Evolutionary conservation across 192 early-diverging fungal genomes (phyloP), one percentile per base, ranked within the genome.

Genomic region (Coemansia sp.): DNA sequence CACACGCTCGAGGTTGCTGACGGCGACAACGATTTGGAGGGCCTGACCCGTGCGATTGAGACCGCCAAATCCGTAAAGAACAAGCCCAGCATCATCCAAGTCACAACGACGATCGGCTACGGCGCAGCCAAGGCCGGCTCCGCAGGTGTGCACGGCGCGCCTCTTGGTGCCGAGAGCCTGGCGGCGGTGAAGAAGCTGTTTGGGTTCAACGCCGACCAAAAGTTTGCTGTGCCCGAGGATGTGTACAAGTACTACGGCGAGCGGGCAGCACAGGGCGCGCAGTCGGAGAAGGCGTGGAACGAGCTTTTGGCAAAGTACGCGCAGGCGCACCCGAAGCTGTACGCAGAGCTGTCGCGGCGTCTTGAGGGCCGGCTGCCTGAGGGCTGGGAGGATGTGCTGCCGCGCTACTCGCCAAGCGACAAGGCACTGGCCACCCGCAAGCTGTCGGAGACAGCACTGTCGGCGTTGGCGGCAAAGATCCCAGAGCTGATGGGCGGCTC

Each of bases 401-500:
- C 95, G 38, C 82, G 75, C 9, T 97, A 84, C 84, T 92, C 88
- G n/a, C 92, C 93, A 47, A 67, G 75, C 0, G 94, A 95, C 80
- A 74, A 91, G 61, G 55, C 93, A 10, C 82, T 87, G 47, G 95
- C 92, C 8, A 96, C 94, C 17, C 86, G 95, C 66, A 97, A 97
- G 82, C 82, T 90, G 53, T 93, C 92, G 14, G 94, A 97, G 80
- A 82, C 31, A 39, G 90, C 94, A 41, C 75, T 99, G 67, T 92
- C 91, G 75, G 86, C 88, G 47, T 72, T 98, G 51, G 89, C 94
- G 17, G 85, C 88, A 16, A 39, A 80, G 19, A 27, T 97, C 39
- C 93, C 94, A 5, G 95, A 97, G 73, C 84, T 97, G 9, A 74
- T 97, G 51, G 89, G 94, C 71, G 97, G 97, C 23, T 98, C 95